Conservation (phyloP, 768 basidiomycete genomes). For the Postia placenta region DNA sequence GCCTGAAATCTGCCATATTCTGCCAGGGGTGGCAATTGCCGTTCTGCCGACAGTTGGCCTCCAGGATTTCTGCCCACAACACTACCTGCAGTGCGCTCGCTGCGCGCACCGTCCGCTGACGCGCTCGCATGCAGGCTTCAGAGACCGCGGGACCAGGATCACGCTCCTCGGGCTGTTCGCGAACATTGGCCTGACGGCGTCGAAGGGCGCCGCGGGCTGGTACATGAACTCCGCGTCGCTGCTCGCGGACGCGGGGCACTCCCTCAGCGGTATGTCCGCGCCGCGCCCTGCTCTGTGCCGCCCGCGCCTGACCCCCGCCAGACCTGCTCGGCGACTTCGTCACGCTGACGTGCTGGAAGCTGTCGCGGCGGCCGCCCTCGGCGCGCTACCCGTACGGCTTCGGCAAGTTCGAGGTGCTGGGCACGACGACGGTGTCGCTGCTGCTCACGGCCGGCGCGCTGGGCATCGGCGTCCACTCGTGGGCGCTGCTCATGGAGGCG, state of each 20-base stretch:
- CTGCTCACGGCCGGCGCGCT: constrained; percentile 80
- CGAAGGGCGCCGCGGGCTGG: constrained; percentile 88
- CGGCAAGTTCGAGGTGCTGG: constrained; percentile 92
- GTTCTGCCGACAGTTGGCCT: no score
- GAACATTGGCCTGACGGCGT: constrained; percentile 74
- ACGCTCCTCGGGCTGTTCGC: constrained; percentile 80
- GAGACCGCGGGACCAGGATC: constrained; percentile 78
- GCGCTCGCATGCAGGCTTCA: constrained; percentile 21
- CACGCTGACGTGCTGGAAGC: constrained; percentile 81
- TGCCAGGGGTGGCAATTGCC: no score
- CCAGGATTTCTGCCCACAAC: no score
- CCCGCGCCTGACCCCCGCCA: constrained; percentile 19
- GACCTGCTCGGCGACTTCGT: constrained; percentile 89
- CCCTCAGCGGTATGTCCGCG: constrained; percentile 62
- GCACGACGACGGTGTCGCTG: constrained; percentile 85
- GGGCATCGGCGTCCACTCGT: constrained; percentile 88
- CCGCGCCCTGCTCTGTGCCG: background rate
- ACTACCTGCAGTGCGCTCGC: background rate
- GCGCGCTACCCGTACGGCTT: constrained; percentile 81
- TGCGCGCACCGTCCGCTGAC: no score
- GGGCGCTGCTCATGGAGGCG: constrained; percentile 71
- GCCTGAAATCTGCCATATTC: no score
- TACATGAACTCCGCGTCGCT: constrained; percentile 86
- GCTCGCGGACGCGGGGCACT: constrained; percentile 92
- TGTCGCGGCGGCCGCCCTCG: constrained; percentile 79